These are phyloP conservation scores for Calycina herbarum DNA, from an alignment of 2,329 filamentous ascomycete species.

Conservation along the genomic window DNA sequence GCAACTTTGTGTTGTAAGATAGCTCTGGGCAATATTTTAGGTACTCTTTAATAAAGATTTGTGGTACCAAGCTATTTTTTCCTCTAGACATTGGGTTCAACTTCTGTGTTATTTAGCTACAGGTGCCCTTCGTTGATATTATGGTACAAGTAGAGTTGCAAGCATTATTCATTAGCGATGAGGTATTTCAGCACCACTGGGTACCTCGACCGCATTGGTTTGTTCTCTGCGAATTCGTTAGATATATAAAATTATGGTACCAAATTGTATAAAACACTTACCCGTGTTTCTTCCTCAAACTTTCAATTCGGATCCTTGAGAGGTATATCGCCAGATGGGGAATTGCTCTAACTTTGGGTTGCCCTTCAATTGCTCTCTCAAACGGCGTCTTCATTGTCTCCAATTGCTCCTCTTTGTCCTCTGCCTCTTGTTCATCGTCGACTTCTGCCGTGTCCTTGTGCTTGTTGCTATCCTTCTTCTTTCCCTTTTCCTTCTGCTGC, in stretches of 20 bases:
- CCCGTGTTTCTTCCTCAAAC: conserved; percentile 48
- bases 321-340: conserved; percentile 63
- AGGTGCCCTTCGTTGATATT: neutral
- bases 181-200: neutral
- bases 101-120: neutral
- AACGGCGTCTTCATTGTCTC: conserved; percentile 59
- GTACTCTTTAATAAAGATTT: neutral
- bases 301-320: conserved; percentile 52
- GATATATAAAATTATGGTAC: neutral
- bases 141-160: neutral
- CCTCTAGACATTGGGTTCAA: neutral
- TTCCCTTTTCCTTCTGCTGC: conserved; percentile 5
- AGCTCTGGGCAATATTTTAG: neutral
- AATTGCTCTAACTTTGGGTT: conserved; percentile 45
- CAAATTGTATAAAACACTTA: conserved; percentile 22
- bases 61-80: neutral
- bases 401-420: conserved; percentile 50
- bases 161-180: neutral
- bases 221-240: conserved; percentile 35
- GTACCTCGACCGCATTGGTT: conserved; percentile 31
- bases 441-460: conserved; percentile 26
- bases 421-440: conserved; percentile 31
- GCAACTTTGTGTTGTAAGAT: neutral
- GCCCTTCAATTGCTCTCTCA: conserved; percentile 52
- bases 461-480: conserved; percentile 30